phyloP scores from a whole-genome alignment of 139 green algal genomes.

The Eudorina sp. region DNA sequence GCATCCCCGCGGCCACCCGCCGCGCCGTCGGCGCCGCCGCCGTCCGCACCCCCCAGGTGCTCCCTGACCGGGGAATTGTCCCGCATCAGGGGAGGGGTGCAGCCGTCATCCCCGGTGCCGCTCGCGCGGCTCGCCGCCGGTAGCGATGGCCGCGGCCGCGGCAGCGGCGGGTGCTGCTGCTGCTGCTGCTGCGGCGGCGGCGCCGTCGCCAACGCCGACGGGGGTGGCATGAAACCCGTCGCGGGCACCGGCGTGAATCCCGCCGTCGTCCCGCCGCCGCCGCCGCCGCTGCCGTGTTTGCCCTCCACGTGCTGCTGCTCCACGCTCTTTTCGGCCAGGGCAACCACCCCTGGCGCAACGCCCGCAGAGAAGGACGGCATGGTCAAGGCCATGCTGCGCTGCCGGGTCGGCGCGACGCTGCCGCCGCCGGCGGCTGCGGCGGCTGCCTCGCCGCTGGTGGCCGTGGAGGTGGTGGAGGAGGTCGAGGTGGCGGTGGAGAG shows the following conservation, averaged over 20 bases:
- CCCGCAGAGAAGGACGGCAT: conserved; percentile 33
- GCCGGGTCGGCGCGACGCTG: not conserved
- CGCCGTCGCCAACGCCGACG: not conserved
- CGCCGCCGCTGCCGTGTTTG: conserved; percentile 14
- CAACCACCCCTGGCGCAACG: not conserved
- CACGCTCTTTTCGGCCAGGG: too few species aligned
- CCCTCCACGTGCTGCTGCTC: too few species aligned
- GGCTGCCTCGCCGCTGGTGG: not conserved
- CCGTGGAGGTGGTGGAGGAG: not conserved
- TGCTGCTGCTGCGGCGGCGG: not conserved
- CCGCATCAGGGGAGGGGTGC: conserved; percentile 18
- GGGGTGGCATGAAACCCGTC: conserved; percentile 17
- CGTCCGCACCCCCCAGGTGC: not conserved
- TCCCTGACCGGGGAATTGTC: conserved; percentile 38
- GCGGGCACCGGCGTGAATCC: conserved; percentile 10
- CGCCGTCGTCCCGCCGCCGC: not conserved
- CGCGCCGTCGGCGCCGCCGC: not conserved
- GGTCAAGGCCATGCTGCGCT: not conserved
- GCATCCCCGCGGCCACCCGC: not conserved
- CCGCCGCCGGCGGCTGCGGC: not conserved
- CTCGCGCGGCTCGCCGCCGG: not conserved
- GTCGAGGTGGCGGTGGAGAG: not conserved
- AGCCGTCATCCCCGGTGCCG: conserved; percentile 6
- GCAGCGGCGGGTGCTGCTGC: not conserved
- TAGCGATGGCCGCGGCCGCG: not conserved